phyloP scores from a whole-genome alignment of 192 early-diverging fungal genomes.

The Coemansia umbellata region DNA sequence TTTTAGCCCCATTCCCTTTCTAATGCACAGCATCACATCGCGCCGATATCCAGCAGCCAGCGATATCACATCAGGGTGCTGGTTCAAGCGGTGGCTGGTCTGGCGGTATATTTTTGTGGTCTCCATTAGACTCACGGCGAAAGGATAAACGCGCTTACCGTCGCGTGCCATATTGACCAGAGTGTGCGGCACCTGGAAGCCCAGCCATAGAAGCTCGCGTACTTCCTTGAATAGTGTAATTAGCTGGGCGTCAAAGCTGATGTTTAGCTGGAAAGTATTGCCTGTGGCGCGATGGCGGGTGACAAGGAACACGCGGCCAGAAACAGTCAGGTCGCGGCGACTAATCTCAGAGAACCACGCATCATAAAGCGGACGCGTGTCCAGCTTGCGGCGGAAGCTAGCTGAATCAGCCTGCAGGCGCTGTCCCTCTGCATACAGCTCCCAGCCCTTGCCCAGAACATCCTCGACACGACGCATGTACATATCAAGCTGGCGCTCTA shows the following conservation, averaged over 20 bases:
- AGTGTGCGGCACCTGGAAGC: constrained; percentile 88
- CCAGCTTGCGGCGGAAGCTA: constrained; percentile 91
- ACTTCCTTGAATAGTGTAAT: constrained; percentile 99
- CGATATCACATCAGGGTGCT: constrained; percentile 67
- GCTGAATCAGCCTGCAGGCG: constrained; percentile 82
- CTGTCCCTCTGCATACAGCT: constrained; percentile 94
- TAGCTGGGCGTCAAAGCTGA: constrained; percentile 93
- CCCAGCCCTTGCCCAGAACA: constrained; percentile 97
- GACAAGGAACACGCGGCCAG: constrained; percentile 89
- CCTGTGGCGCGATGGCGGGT: constrained; percentile 72
- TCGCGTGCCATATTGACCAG: constrained; percentile 91
- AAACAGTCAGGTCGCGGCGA: constrained; percentile 75
- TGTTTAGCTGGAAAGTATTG: constrained; percentile 69
- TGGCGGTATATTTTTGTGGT: constrained; percentile 91
- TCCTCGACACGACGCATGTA: constrained; percentile 98
- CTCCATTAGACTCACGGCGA: constrained; percentile 94
- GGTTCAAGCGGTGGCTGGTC: constrained; percentile 72
- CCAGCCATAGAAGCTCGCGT: constrained; percentile 91
- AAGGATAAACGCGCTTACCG: constrained; percentile 96
- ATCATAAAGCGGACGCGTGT: constrained; percentile 87
- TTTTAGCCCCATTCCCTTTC: constrained; percentile 65
- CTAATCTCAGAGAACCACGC: constrained; percentile 85
- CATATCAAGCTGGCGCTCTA: constrained; percentile 91
- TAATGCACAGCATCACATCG: constrained; percentile 86
- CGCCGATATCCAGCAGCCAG: constrained; percentile 93